Evolutionary conservation across 352 stramenopile species (phyloP).

Genomic region (Globisporangium sylvaticum): DNA sequence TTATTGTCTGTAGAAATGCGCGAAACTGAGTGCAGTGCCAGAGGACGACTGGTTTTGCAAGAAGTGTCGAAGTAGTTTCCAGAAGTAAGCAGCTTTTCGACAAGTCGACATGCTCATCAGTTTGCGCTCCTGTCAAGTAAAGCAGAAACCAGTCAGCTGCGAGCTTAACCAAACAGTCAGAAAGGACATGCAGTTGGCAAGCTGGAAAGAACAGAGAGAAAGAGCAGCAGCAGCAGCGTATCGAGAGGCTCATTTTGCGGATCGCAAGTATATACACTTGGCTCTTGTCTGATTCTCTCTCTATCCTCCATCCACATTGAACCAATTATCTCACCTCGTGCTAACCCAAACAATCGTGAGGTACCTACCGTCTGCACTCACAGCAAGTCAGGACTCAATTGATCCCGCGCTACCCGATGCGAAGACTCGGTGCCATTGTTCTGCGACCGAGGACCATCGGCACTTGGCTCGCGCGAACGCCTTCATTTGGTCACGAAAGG

Average conservation of each 20-base stretch:
- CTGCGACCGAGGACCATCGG: conserved; percentile 47
- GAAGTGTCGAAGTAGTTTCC: conserved; percentile 34
- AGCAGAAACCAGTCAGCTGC: not conserved
- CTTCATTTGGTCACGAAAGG: conserved; percentile 51
- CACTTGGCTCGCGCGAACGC: conserved; percentile 49
- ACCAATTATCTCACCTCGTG: not conserved
- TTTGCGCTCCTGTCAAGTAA: not conserved
- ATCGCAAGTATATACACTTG: conserved; percentile 6
- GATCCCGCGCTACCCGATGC: not conserved
- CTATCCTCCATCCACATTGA: not conserved
- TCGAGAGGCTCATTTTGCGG: not conserved
- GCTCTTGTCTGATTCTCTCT: conserved; percentile 1
- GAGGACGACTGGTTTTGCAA: conserved; percentile 89
- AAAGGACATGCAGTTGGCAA: not conserved
- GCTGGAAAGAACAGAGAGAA: not conserved
- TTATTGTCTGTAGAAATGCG: conserved; percentile 73
- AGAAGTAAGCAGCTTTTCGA: conserved; percentile 5
- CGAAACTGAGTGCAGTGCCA: conserved; percentile 66
- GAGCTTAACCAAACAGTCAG: not conserved
- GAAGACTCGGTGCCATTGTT: conserved; percentile 48
- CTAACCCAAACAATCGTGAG: not conserved
- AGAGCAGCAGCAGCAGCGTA: not conserved
- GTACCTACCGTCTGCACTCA: not conserved
- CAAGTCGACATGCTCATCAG: not conserved
- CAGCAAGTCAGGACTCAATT: not conserved